Base-by-base conservation (phyloP, 257 asterid species). In the Capsicum chinense region DNA sequence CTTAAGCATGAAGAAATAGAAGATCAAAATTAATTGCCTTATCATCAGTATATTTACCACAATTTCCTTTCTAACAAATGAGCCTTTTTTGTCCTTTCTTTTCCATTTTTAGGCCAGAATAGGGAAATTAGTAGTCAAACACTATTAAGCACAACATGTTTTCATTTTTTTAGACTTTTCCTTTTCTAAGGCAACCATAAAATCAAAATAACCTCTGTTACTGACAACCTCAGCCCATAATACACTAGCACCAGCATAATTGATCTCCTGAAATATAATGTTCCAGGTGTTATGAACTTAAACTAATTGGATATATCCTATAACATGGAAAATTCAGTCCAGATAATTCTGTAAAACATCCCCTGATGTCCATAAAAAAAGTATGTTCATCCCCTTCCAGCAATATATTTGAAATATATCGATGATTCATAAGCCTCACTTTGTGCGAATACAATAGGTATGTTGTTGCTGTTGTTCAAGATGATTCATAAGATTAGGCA, bases 211-310 rank as follows among this genome's bases (percentile, higher is more conserved):
- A 96, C 99, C 99, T 91, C 98, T 88, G 89, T 97, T 97, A 90
- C 90, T 93, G 71, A 97, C 98, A 63, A 97, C 94, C 90, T 97
- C 99, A 2, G 98, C 94, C 99, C 99, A 97, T 88, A 97, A 84
- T 79, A 98, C 99, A 86, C 99, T 98, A 82, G 99, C 94, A 66
- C 99, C 98, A 84, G 98, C 99, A 91, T 97, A 98, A 89, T 97
- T 97, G 82, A 97, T 97, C 90, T 97, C 99, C 99, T 96, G 92
- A 83, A 83, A 56, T 10, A 62, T 26, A 59, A 58, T 15, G 66
- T 54, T 74, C 17, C 66, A 47, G 14, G 33, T 60, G 79, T 47
- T 69, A 59, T 66, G 56, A 87, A 54, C 21, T 17, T 50, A 35
- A 9, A 33, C 42, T 42, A 83, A 4, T 26, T 76, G 56, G 8